Base-by-base conservation (phyloP, 495 filamentous ascomycete genomes). In the Aspergillus diversus region DNA sequence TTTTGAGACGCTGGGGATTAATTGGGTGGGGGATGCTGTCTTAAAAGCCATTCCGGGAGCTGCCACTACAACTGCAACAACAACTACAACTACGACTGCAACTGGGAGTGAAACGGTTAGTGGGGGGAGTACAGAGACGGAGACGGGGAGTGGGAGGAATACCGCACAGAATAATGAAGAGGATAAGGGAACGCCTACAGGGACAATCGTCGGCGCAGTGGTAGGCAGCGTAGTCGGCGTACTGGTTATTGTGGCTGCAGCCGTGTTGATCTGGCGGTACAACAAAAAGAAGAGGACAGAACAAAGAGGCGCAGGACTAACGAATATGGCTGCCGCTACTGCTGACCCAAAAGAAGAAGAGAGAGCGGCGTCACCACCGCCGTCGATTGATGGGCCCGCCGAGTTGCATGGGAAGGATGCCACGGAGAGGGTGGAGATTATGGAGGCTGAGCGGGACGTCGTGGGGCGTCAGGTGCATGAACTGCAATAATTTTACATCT, bases 131-230 rank as follows among this genome's bases (percentile, higher is more conserved):
- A 17, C 42, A 0, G 55, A 15, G 21, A 33, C 39, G 4, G 55
- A 3, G 16, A 15, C 39, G 5, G 21, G 27, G 2, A 33, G 11
- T 1, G 21, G 21, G 21, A n/a, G n/a, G n/a, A n/a, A n/a, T n/a
- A n/a, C n/a, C n/a, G n/a, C n/a, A n/a, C n/a, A n/a, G n/a, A n/a
- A n/a, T n/a, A n/a, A n/a, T n/a, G n/a, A n/a, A n/a, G n/a, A n/a
- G n/a, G n/a, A n/a, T n/a, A n/a, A n/a, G n/a, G n/a, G 47, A 3
- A 59, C 57, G 0, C 34, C 57, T 15, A 48, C 48, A 2, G 57
- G 57, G 5, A 42, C 57, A 0, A 60, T 60, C 52, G 57, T 53
- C 0, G 57, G 57, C 33, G 57, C 33, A 2, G 57, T 60, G 47
- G 57, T 60, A 4, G 57, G 57, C 16, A 34, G 57, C n/a, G 47